Evolutionary conservation across 805 yeast species (phyloP), one percentile per base, ranked within the genome.

Genomic region (Lipomyces sp.): DNA sequence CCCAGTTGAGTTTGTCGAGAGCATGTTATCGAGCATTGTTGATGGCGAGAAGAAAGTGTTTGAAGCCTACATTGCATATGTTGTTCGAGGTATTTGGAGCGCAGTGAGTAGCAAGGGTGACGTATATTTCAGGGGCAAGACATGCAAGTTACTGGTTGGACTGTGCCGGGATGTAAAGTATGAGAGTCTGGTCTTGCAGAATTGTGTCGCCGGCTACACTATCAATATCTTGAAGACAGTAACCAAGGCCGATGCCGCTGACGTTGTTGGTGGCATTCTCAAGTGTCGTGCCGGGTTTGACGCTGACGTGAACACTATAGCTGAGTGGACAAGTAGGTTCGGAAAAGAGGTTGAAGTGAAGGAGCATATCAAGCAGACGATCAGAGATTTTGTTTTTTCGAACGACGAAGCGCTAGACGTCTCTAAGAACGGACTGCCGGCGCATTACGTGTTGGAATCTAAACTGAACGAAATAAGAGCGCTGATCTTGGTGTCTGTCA

Each of bases 41-140:
- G 42, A 48, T 8, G 58, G 48, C 3, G 34, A 32, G 24, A 59
- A 45, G 57, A 61, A 59, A 53, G 32, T 11, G 10, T 65, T 59
- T 56, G 69, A 58, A 39, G 60, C 67, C 3, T 50, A 30, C 39
- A 59, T 51, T 33, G 65, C 48, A 13, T 53, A 55, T 53, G 64
- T 39, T 29, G 39, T 62, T 45, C 63, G 48, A 30, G 69, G 64
- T 30, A 62, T 60, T n/a, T 61, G 3, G 42, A 15, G 11, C 2
- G 58, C 45, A 3, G 42, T n/a, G 8, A n/a, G 15, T 8, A n/a
- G 15, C 4, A 13, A 33, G 48, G 30, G 48, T 13, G 54, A 51
- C 29, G 34, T 13, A 15, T 51, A 4, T 51, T 32, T 51, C 34
- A 32, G 24, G 15, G 54, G 30, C 15, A 29, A 24, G 34, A 32